Evolutionary conservation across 176 grass and related monocot genomes (phyloP).

Genomic region (Carex myosuroides): DNA sequence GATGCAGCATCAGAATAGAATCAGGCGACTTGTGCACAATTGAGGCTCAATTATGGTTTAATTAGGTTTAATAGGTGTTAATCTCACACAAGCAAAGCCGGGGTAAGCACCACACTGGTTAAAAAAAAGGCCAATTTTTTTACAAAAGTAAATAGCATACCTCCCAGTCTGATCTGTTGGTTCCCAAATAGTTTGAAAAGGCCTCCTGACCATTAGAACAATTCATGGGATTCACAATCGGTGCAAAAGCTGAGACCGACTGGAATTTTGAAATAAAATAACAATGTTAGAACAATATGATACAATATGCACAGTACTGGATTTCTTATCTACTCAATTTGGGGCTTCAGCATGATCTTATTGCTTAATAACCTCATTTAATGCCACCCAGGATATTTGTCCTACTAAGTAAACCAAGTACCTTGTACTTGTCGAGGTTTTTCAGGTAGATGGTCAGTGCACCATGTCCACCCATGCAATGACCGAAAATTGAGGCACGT

Average conservation of each 20-base stretch:
- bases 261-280: conserved; percentile 32
- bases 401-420: neutral
- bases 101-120: no score
- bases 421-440: conserved; percentile 94
- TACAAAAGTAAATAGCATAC: conserved; percentile 21
- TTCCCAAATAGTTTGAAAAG: conserved; percentile 91
- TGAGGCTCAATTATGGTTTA: neutral
- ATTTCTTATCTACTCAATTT: neutral
- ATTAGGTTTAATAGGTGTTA: neutral
- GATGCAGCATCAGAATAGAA: neutral
- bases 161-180: conserved; percentile 71
- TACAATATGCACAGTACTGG: neutral
- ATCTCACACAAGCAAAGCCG: neutral
- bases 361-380: neutral
- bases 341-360: neutral
- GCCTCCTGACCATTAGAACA: conserved; percentile 92
- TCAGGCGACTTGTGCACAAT: neutral
- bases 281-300: neutral
- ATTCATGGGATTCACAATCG: conserved; percentile 72
- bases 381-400: neutral
- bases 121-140: neutral
- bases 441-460: conserved; percentile 87
- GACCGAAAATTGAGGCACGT: conserved; percentile 75
- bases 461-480: conserved; percentile 96
- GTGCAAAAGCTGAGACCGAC: conserved; percentile 86